Conservation (phyloP, 208 protist species). For the Herpetomonas muscarum region DNA sequence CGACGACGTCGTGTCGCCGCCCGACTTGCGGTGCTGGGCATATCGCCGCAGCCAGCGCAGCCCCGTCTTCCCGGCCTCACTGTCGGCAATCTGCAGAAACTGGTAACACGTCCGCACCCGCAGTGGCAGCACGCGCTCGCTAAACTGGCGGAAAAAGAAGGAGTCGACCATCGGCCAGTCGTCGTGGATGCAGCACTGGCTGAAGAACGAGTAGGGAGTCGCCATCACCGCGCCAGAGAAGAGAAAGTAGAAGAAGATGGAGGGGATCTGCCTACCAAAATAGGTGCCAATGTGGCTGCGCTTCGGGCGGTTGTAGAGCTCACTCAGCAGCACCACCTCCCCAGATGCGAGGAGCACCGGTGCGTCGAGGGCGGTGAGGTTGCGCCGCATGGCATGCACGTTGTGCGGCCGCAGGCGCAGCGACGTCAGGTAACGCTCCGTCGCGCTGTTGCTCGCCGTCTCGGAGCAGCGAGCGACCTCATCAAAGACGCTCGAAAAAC, state of each 20-base stretch:
- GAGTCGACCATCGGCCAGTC: slow-evolving; percentile 86
- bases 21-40: slow-evolving; percentile 15
- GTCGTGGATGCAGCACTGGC: slow-evolving; percentile 56
- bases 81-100: slow-evolving; percentile 30
- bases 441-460: background rate
- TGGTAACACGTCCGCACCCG: slow-evolving; percentile 75
- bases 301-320: slow-evolving; percentile 32
- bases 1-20: slow-evolving; percentile 29
- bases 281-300: slow-evolving; percentile 13
- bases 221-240: slow-evolving; percentile 59
- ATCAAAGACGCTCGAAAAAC: slow-evolving; percentile 17
- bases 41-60: slow-evolving; percentile 68
- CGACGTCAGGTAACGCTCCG: background rate
- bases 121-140: slow-evolving; percentile 74
- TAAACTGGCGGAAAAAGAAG: slow-evolving; percentile 50
- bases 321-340: slow-evolving; percentile 24
- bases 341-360: slow-evolving; percentile 38
- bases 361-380: slow-evolving; percentile 46
- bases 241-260: slow-evolving; percentile 63
- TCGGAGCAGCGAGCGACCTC: slow-evolving; percentile 25
- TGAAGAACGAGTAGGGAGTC: slow-evolving; percentile 55
- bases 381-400: slow-evolving; percentile 25
- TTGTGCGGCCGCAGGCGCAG: slow-evolving; percentile 3
- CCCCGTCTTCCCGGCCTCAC: slow-evolving; percentile 2
- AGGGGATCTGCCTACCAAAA: slow-evolving; percentile 62